A percentile compares a stretch with the other conserved stretches of the same genome.
Evolutionary conservation across 1,284 basidiomycete species (phyloP).

Genomic region (Trametes sp.): DNA sequence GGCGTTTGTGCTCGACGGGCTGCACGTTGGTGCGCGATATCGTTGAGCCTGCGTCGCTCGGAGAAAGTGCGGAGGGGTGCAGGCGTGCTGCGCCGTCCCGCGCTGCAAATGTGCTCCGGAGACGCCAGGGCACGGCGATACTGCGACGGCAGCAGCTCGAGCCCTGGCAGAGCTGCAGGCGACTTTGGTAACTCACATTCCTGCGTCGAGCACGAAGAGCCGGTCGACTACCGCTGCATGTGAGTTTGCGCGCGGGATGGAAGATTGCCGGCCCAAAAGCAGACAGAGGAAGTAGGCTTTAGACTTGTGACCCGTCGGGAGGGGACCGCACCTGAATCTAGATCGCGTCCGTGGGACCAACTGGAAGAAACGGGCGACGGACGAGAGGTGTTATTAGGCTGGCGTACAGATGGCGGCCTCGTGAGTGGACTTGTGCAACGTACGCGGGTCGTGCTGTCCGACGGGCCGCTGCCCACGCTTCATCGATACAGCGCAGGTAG

Average conservation of each 20-base stretch:
- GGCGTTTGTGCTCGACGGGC: not conserved
- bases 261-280: conserved; percentile 10
- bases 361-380: not conserved
- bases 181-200: not conserved
- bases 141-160: not conserved
- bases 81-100: not conserved
- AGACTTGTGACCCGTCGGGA: conserved; percentile 21
- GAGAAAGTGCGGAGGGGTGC: conserved; percentile 19
- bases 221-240: not conserved
- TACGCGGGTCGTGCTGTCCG: not conserved
- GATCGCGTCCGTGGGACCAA: conserved; percentile 4
- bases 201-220: not conserved
- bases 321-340: not conserved
- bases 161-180: not conserved
- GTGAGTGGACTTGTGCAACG: not conserved
- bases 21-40: not conserved
- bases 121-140: not conserved
- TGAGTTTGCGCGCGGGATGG: not conserved
- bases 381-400: not conserved
- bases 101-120: not conserved
- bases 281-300: conserved; percentile 26
- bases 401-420: not conserved
- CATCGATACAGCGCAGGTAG: not conserved
- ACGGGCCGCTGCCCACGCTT: not conserved
- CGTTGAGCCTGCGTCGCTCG: conserved; percentile 1